phyloP scores from a whole-genome alignment of 148 eudicot species.

The Vaccinium vitisidaea region DNA sequence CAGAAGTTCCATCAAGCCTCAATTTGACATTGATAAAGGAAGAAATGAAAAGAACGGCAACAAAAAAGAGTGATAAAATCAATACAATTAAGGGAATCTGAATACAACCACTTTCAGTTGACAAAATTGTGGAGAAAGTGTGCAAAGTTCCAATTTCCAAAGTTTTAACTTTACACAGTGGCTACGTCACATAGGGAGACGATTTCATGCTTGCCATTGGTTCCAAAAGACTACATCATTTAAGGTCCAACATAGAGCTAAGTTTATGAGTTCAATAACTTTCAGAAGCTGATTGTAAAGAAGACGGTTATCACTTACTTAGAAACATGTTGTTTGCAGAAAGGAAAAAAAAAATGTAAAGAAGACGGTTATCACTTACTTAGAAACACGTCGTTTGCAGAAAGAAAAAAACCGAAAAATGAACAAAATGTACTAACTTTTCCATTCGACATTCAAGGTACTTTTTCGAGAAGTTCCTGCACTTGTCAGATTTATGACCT shows the following conservation, averaged over 20 bases:
- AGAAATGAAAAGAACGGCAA: background rate
- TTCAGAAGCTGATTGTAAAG: background rate
- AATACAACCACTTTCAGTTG: background rate
- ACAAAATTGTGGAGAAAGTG: background rate
- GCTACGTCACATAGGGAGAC: background rate
- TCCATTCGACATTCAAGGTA: conserved; percentile 92
- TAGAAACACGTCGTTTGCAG: background rate
- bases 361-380: background rate
- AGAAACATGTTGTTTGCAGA: background rate
- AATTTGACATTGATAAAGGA: background rate
- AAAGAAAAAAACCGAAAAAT: background rate
- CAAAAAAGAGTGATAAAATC: background rate
- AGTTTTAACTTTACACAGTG: background rate
- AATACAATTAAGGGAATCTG: background rate
- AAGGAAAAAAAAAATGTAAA: background rate
- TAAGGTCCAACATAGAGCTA: background rate
- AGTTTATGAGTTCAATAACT: background rate
- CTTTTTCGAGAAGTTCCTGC: conserved; percentile 71
- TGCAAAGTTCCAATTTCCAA: background rate
- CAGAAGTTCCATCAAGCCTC: background rate
- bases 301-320: background rate
- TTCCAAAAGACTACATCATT: background rate
- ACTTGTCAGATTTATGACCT: conserved; percentile 78
- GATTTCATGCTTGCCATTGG: background rate
- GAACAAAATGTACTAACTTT: conserved; percentile 50